A percentile compares a stretch with the other conserved stretches of the same genome.
Evolutionary conservation across 768 basidiomycete genomes (phyloP).

Genomic region (Gymnopilus junonius): DNA sequence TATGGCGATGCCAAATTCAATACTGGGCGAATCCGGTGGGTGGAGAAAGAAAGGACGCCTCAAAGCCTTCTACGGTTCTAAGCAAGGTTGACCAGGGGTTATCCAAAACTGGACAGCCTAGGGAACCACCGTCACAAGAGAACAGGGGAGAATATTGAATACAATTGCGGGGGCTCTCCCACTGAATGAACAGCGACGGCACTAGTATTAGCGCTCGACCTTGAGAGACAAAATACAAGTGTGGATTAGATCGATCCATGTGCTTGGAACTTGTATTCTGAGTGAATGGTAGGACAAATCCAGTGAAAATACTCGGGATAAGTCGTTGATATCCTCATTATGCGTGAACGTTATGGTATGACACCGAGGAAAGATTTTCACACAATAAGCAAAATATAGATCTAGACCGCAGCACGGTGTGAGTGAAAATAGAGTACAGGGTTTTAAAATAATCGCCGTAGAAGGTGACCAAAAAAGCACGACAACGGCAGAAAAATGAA

Average conservation of each 20-base stretch:
- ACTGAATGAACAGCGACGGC: too few species aligned
- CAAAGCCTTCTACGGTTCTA: too few species aligned
- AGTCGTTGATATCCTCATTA: not conserved
- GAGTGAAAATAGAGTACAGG: not conserved
- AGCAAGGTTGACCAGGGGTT: not conserved
- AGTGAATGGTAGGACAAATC: not conserved
- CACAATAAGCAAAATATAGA: not conserved
- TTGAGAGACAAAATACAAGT: not conserved
- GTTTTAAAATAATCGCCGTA: not conserved
- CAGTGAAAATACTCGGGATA: not conserved
- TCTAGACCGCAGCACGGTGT: not conserved
- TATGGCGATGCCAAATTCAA: not conserved
- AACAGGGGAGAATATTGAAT: too few species aligned
- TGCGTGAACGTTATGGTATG: not conserved
- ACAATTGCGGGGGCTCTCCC: too few species aligned
- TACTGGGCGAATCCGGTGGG: not conserved
- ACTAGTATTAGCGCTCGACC: not conserved
- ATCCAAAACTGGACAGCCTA: not conserved
- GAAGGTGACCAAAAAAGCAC: not conserved
- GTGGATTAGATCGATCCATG: not conserved
- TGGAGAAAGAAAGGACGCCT: not conserved
- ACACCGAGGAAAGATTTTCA: not conserved
- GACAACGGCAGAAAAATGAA: not conserved
- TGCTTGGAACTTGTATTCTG: not conserved
- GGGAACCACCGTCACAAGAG: too few species aligned